Conservation (phyloP, 2,329 filamentous ascomycete species). For the Fusarium buxicola region DNA sequence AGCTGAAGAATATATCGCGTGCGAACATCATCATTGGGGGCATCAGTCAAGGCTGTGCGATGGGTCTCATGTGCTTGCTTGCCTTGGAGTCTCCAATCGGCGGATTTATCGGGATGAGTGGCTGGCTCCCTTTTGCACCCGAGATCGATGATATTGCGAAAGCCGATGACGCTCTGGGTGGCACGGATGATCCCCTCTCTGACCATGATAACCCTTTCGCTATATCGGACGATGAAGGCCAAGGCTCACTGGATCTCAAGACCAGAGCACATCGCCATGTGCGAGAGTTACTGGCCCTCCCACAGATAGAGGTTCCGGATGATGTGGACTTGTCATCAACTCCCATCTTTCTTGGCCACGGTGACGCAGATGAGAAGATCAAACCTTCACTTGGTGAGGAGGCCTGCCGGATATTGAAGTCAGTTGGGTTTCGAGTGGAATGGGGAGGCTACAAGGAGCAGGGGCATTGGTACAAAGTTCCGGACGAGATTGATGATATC, state of each 20-base stretch:
- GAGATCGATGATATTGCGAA: slow-evolving; percentile 49
- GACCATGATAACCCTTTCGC: slow-evolving; percentile 43
- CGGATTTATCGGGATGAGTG: slow-evolving; percentile 61
- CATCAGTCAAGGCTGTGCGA: slow-evolving; percentile 65
- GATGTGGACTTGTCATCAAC: slow-evolving; percentile 37
- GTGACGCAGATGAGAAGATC: slow-evolving; percentile 55
- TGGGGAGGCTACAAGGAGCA: slow-evolving; percentile 51
- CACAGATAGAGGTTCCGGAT: slow-evolving; percentile 35
- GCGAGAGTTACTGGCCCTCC: slow-evolving; percentile 47
- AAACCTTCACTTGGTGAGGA: slow-evolving; percentile 48
- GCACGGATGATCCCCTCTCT: neutral
- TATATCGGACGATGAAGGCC: slow-evolving; percentile 12
- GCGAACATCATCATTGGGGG: slow-evolving; percentile 62
- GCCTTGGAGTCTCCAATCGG: slow-evolving; percentile 52
- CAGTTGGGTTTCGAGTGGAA: slow-evolving; percentile 47
- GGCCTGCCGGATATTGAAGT: slow-evolving; percentile 44
- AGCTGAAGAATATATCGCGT: slow-evolving; percentile 46
- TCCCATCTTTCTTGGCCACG: slow-evolving; percentile 59
- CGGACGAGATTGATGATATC: slow-evolving; percentile 59
- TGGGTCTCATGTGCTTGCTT: slow-evolving; percentile 56
- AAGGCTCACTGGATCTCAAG: slow-evolving; percentile 7
- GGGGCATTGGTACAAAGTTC: slow-evolving; percentile 62
- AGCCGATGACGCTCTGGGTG: slow-evolving; percentile 3
- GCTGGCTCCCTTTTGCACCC: slow-evolving; percentile 56
- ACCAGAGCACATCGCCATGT: slow-evolving; percentile 47